These are phyloP conservation scores for Nannochloris sp. DNA, from an alignment of 139 green algal species.

Conservation along the genomic window DNA sequence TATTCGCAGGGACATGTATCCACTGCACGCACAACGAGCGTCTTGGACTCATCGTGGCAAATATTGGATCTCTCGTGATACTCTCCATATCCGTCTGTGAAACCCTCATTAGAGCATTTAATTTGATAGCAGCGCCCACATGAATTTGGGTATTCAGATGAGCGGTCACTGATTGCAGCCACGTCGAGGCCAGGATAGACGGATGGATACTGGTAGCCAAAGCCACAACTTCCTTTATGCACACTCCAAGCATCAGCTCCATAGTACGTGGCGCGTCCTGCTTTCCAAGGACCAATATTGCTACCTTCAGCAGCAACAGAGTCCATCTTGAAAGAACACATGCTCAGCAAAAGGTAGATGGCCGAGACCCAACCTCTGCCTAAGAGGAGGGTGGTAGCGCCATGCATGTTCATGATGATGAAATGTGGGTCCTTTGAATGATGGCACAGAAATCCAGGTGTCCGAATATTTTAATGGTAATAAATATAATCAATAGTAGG, in stretches of 20 bases:
- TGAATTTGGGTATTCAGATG: not conserved
- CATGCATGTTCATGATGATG: too few relatives aligned
- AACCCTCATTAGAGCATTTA: constrained; percentile 4
- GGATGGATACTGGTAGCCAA: constrained; percentile 1
- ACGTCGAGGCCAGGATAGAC: constrained; percentile 12
- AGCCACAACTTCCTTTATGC: constrained; percentile 1
- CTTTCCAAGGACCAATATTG: not conserved
- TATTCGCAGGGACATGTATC: constrained; percentile 34
- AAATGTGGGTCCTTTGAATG: too few relatives aligned
- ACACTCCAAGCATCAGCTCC: constrained; percentile 7
- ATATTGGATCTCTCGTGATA: not conserved
- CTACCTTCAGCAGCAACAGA: not conserved
- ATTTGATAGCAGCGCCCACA: constrained; percentile 24
- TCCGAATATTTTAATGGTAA: too few relatives aligned
- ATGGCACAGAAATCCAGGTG: too few relatives aligned
- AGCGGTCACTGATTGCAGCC: not conserved
- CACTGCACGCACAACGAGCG: constrained; percentile 15
- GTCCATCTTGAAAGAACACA: not conserved
- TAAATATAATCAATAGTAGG: too few relatives aligned
- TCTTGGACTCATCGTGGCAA: not conserved
- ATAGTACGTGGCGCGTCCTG: constrained; percentile 4
- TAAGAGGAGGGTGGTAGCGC: too few relatives aligned
- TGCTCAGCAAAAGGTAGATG: not conserved
- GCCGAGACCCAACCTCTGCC: too few relatives aligned
- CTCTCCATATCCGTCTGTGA: constrained; percentile 25